Percentiles rank a stretch among this genome's conserved stretches.
phyloP scores from a whole-genome alignment of 148 eudicot genomes.

The Tetragonia tetragonoides region DNA sequence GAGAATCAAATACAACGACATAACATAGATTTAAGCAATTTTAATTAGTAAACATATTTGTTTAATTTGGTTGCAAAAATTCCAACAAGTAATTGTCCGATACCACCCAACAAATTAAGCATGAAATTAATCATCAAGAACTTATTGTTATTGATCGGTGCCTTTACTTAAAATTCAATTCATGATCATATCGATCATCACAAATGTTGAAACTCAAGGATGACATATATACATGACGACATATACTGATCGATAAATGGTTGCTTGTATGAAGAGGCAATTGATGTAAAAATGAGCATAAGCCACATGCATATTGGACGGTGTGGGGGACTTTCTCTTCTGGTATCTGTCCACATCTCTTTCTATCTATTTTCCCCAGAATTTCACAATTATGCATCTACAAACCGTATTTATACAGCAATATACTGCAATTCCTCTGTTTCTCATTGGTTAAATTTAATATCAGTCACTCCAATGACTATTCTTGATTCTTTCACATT shows the following conservation, averaged over 20 bases:
- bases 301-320: conserved; percentile 15
- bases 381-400: neutral
- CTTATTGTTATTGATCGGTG: neutral
- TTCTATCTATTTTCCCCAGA: neutral
- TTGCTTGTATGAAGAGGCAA: conserved; percentile 11
- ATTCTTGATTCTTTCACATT: no score
- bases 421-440: neutral
- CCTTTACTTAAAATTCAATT: conserved; percentile 4
- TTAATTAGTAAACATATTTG: no score
- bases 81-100: no score
- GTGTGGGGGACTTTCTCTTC: conserved; percentile 7
- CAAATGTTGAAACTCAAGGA: conserved; percentile 1
- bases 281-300: conserved; percentile 10
- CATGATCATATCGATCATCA: neutral
- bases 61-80: no score
- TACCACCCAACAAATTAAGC: no score
- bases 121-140: no score
- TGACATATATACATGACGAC: neutral
- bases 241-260: no score
- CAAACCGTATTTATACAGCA: no score
- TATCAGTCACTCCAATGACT: no score
- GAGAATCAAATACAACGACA: no score
- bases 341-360: conserved; percentile 25
- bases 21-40: no score
- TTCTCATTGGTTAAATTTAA: neutral